Percentiles rank a stretch among this genome's conserved stretches.
Conservation (phyloP, 768 basidiomycete species). For the Mycena leptocephala region DNA sequence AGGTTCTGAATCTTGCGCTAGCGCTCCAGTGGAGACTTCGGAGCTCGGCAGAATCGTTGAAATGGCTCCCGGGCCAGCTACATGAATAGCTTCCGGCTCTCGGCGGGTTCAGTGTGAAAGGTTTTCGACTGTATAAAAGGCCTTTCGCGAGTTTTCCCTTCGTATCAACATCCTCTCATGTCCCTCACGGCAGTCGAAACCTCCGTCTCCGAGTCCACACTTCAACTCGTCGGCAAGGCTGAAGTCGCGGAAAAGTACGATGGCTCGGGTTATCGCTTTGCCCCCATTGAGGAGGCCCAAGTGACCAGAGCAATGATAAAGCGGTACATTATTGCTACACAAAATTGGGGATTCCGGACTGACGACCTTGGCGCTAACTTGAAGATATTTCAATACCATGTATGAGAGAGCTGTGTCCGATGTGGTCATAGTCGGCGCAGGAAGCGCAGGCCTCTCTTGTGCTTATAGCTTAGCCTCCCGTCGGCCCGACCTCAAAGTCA, state of each 20-base stretch:
- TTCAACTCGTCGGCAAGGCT: conserved; percentile 26
- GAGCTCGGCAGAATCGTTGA: background rate
- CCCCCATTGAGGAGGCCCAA: conserved; percentile 83
- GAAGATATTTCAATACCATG: conserved; percentile 79
- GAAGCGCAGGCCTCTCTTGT: conserved; percentile 79
- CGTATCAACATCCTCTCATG: conserved; percentile 13
- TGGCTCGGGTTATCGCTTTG: conserved; percentile 60
- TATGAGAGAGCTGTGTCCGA: conserved; percentile 84
- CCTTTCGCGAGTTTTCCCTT: background rate
- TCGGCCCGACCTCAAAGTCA: conserved; percentile 74
- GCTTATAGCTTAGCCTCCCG: conserved; percentile 80
- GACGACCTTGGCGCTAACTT: background rate
- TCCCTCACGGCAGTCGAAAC: conserved; percentile 32
- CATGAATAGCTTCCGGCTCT: conserved; percentile 1
- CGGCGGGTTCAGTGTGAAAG: conserved; percentile 24
- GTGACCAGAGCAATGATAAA: conserved; percentile 86
- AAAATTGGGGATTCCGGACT: background rate
- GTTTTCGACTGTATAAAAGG: conserved; percentile 6
- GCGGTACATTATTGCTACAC: conserved; percentile 55
- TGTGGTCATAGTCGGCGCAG: conserved; percentile 84
- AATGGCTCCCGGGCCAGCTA: background rate
- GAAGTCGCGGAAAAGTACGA: conserved; percentile 29
- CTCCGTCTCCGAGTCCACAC: background rate
- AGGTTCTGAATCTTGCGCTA: background rate
- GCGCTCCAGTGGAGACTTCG: conserved; percentile 11